phyloP scores from a whole-genome alignment of 768 basidiomycete genomes.

The Termitomyces sp. region DNA sequence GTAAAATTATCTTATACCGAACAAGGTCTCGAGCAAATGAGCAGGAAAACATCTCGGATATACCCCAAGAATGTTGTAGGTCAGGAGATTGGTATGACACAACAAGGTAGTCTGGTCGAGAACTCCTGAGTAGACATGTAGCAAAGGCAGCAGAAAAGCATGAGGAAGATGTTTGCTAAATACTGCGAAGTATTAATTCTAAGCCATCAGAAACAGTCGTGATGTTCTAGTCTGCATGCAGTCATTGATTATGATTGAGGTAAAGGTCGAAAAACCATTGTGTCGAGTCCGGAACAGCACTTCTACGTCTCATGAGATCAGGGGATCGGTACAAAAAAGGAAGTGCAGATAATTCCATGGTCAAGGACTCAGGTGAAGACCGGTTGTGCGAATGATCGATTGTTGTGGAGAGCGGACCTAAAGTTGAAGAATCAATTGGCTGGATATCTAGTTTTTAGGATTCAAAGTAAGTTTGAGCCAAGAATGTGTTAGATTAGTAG shows the following conservation, averaged over 20 bases:
- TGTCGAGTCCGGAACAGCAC: slow-evolving; percentile 7
- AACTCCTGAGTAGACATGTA: not conserved
- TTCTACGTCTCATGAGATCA: slow-evolving; percentile 4
- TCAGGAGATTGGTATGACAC: not conserved
- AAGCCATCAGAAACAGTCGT: not conserved
- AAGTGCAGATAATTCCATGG: slow-evolving; percentile 10
- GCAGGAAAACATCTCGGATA: not conserved
- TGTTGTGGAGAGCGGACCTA: not conserved
- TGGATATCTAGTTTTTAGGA: not conserved
- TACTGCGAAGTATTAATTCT: not conserved
- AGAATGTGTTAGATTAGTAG: not conserved
- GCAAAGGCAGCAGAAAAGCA: not conserved
- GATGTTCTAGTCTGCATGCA: not conserved
- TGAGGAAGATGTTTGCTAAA: not conserved
- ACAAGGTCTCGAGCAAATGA: not conserved
- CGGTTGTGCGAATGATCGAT: not conserved
- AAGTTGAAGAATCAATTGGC: not conserved
- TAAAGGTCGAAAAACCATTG: slow-evolving; percentile 5
- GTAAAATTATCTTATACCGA: not conserved
- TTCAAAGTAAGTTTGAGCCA: not conserved
- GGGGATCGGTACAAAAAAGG: slow-evolving; percentile 9
- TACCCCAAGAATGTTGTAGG: not conserved
- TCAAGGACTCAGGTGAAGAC: not conserved
- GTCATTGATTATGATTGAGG: not conserved
- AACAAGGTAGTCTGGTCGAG: not conserved